Percentiles rank a stretch among this genome's conserved stretches.
Evolutionary conservation across 306 rosid species (phyloP).

Genomic region (Begonia peltatifolia): DNA sequence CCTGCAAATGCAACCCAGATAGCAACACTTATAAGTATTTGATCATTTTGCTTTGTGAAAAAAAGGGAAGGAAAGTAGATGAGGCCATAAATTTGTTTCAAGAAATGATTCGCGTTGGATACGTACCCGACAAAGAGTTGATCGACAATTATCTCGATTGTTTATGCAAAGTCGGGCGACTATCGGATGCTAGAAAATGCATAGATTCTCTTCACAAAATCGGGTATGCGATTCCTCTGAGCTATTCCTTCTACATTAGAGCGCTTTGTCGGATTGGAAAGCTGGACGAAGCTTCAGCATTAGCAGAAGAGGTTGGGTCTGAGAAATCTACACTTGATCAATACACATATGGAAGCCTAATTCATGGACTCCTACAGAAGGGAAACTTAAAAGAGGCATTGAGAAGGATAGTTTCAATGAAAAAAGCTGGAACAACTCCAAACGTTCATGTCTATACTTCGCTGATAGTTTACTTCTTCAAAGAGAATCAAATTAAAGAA

Average conservation of each 20-base stretch:
- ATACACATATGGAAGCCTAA: constrained; percentile 63
- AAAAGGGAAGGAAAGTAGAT: constrained; percentile 66
- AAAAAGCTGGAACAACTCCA: constrained; percentile 37
- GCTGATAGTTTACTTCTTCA: constrained; percentile 48
- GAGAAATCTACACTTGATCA: constrained; percentile 32
- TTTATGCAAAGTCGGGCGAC: constrained; percentile 53
- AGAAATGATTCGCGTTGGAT: constrained; percentile 45
- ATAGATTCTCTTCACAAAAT: constrained; percentile 32
- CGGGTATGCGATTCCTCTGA: constrained; percentile 42
- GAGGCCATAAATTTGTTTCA: constrained; percentile 43
- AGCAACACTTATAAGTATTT: constrained; percentile 66
- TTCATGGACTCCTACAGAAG: constrained; percentile 56
- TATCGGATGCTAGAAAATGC: constrained; percentile 51
- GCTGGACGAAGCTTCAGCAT: constrained; percentile 55
- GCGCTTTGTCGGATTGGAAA: constrained; percentile 66
- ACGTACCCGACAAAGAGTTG: constrained; percentile 63
- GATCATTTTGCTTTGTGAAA: constrained; percentile 53
- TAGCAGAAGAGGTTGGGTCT: constrained; percentile 26
- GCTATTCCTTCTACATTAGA: constrained; percentile 45
- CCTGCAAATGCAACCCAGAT: constrained; percentile 34
- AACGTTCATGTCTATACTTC: constrained; percentile 77
- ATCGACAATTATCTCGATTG: constrained; percentile 54
- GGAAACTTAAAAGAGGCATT: constrained; percentile 56
- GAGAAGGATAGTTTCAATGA: constrained; percentile 51
- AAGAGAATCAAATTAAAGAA: constrained; percentile 41